Evolutionary conservation across 2,329 filamentous ascomycete species (phyloP).

Genomic region (Pseudocercospora crystallina): DNA sequence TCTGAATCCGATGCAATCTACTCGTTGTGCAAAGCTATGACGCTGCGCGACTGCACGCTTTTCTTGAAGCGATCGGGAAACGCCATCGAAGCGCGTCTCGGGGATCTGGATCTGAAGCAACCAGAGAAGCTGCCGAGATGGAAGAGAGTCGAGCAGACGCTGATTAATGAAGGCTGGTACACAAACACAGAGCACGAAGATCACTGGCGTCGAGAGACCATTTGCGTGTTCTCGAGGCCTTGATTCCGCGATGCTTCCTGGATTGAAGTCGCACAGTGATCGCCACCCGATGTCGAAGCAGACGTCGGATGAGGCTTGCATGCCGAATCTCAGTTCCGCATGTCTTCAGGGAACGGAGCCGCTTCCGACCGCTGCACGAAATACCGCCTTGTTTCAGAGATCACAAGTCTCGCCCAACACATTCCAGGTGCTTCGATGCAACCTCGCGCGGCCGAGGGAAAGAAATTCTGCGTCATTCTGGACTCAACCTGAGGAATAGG

Average conservation of each 20-base stretch:
- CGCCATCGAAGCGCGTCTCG: slow-evolving; percentile 43
- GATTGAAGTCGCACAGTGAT: too few species aligned
- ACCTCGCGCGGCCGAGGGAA: too few species aligned
- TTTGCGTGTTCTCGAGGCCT: slow-evolving; percentile 27
- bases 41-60: slow-evolving; percentile 48
- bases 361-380: too few species aligned
- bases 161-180: slow-evolving; percentile 45
- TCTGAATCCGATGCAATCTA: slow-evolving; percentile 10
- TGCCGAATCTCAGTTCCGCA: too few species aligned
- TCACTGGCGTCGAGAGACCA: slow-evolving; percentile 18
- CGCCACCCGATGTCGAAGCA: too few species aligned
- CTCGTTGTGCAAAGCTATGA: slow-evolving; percentile 45
- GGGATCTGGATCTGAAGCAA: slow-evolving; percentile 49
- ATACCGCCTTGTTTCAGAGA: too few species aligned
- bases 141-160: slow-evolving; percentile 40
- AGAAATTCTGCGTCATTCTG: background rate
- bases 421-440: too few species aligned
- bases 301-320: too few species aligned
- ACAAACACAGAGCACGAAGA: slow-evolving; percentile 28
- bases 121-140: slow-evolving; percentile 43
- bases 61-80: slow-evolving; percentile 36
- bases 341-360: too few species aligned
- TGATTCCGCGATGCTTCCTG: background rate
- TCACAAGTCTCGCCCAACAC: too few species aligned
- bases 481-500: background rate